Evolutionary conservation across 169 alveolate species (phyloP), one percentile per base, ranked within the genome.

Genomic region (Plasmodium chabaudi): DNA sequence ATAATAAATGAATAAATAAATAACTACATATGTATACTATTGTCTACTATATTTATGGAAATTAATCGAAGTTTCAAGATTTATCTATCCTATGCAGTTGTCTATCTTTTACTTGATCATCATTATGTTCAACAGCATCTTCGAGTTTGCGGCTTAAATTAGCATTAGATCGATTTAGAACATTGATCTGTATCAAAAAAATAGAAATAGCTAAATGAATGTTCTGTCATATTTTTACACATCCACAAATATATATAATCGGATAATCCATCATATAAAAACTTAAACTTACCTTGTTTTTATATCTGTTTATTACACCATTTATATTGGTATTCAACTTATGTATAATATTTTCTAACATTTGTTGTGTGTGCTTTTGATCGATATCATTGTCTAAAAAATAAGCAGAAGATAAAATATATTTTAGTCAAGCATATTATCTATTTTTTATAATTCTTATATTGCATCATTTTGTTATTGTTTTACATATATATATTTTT

Each of bases 91-190:
- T 34, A 34, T 34, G 5, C 42, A 34, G 42, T 34, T 4, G 42
- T 10, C 10, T 63, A 44, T 44, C 5, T 64, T 3, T 77, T 56
- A 77, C 88, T 44, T 77, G 88, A 49, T 77, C 88, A 44, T 77
- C 88, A 44, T 77, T 77, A 56, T 77, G 63, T 59, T 77, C 88
- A 63, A 77, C 77, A 51, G 88, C 88, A 5, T 47, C 65, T 44
- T 77, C 88, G 47, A 77, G 71, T 56, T 77, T 77, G 3, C 10
- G 34, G 47, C 67, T 77, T 64, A 77, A 44, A 21, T 21, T 64
- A 13, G 15, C 64, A 46, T 77, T 77, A 13, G 60, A 21, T 56
- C 65, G 63, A 57, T 51, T 63, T n/a, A 77, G 51, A 19, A 47
- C 47, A 23, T 77, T 49, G 23, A 77, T 77, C 88, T 77, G 19